phyloP scores from a whole-genome alignment of 495 filamentous ascomycete genomes.

The Tricharina praecox region DNA sequence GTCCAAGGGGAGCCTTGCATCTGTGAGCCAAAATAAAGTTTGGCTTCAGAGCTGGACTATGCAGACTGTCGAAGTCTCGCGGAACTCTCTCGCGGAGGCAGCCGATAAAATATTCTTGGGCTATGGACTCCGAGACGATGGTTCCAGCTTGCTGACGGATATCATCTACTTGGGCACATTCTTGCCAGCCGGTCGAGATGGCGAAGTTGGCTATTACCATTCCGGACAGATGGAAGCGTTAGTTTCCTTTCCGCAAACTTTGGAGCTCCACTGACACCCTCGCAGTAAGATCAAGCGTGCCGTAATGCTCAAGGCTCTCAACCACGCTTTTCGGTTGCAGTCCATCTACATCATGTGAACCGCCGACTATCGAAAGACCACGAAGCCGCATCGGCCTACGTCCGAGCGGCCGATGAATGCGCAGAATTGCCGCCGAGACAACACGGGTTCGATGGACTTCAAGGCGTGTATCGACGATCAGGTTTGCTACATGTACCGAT shows the following conservation, averaged over 20 bases:
- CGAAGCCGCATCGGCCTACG: constrained; percentile 1
- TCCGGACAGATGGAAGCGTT: not conserved
- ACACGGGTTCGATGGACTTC: constrained; percentile 16
- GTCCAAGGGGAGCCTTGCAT: constrained; percentile 6
- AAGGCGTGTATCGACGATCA: constrained; percentile 19
- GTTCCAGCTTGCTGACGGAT: not conserved
- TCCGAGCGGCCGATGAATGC: constrained; percentile 4
- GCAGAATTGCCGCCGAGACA: constrained; percentile 11
- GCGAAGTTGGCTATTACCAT: not conserved
- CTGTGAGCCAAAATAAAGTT: not conserved
- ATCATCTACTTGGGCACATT: not conserved
- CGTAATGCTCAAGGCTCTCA: constrained; percentile 17
- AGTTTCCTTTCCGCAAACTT: no score
- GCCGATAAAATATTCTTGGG: constrained; percentile 5
- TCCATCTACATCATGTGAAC: constrained; percentile 19
- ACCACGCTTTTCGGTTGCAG: constrained; percentile 11
- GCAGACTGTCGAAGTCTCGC: not conserved
- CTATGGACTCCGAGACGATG: constrained; percentile 10
- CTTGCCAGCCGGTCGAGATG: not conserved
- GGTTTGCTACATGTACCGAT: constrained; percentile 22
- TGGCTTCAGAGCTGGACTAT: not conserved
- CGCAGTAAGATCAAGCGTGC: constrained; percentile 15
- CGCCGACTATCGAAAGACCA: constrained; percentile 14
- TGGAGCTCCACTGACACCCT: no score
- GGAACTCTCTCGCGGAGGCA: not conserved